Evolutionary conservation across 352 stramenopile species (phyloP), one percentile per base, ranked within the genome.

Genomic region (Phytophthora cactorum): DNA sequence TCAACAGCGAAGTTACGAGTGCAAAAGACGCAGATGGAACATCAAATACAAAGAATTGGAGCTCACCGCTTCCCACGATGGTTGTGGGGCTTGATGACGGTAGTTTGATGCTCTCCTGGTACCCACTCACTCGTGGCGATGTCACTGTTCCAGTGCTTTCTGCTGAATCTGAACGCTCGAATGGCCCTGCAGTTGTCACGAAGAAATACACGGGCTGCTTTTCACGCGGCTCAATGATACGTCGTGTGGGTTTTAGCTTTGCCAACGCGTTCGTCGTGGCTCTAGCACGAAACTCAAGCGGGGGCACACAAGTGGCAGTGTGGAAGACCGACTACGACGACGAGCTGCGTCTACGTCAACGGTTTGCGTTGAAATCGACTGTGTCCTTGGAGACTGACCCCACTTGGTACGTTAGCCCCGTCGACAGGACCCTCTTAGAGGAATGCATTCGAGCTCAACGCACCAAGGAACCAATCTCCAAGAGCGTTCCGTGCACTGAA

Each of bases 261-360:
- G 56, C 75, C 6, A 93, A 95, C 59, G 52, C 60, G 5, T 89
- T 79, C 56, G 65, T 90, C 9, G 70, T 95, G 9, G 86, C 78
- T 3, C 73, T 79, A 1, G 83, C 75, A 27, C 60, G 59, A 4
- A 77, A 79, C 57, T 55, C 59, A 1, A 76, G 62, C 17, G 72
- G 70, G 0, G 73, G 82, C 3, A 67, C 65, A 3, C 70, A 84
- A 17, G 59, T 89, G 5, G 49, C 92, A 11, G 60, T 93, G 38
- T 97, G 87, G 89, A 81, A 80, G 34, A 93, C 86, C 0, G 88
- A 95, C 52, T 89, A 88, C 52, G 74, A 91, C 51, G 78, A 91
- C 4, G 88, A 95, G 56, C 11, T 91, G 15, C 74, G 66, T 27
- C 63, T 86, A 43, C 71, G 62, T 7, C 70, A 78, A 46, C 73